Evolutionary conservation across 306 rosid genomes (phyloP), one percentile per base, ranked within the genome.

Genomic region (Astragalus glycyphyllos): DNA sequence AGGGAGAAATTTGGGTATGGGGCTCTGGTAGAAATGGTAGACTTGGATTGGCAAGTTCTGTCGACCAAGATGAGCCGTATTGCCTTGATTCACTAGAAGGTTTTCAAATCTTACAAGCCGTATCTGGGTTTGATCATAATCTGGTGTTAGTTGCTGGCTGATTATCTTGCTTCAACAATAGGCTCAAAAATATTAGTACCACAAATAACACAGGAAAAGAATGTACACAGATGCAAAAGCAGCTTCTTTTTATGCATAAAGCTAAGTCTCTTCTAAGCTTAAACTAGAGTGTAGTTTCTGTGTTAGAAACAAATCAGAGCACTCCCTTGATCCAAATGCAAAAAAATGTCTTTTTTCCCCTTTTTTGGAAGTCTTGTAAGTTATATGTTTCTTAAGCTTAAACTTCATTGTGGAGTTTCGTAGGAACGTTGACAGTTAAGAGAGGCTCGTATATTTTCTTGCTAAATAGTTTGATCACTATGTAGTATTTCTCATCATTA

Each of bases 1-100:
- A 77, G 31, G 92, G 92, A 64, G 94, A 94, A 64, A 69, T 90
- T 54, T 90, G 94, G 92, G 90, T 82, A 9, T 94, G 97, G 98
- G 98, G 98, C 13, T 86, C 90, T 45, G 98, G 97, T 44, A 88
- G 63, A 81, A 88, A 82, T 69, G 98, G 97, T 49, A 87, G 98
- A 56, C 92, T 94, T 62, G 98, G 97, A 42, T 77, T 84, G 29
- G 92, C 85, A 57, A 87, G 95, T 78, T 90, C 97, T 48, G 58
- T 47, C 37, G 90, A 93, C 45, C 90, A 93, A 79, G 58, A 41
- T 55, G 96, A 87, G 79, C 98, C 97, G 11, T 67, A 79, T 76
- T 68, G 69, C 51, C 86, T 94, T 5, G 87, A 87, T 48, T 75
- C 69, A 61, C 75, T 94, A 3, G 89, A 89, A 81, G 93, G 84